phyloP scores from a whole-genome alignment of 768 basidiomycete species.

The Boletus rubescentipes region DNA sequence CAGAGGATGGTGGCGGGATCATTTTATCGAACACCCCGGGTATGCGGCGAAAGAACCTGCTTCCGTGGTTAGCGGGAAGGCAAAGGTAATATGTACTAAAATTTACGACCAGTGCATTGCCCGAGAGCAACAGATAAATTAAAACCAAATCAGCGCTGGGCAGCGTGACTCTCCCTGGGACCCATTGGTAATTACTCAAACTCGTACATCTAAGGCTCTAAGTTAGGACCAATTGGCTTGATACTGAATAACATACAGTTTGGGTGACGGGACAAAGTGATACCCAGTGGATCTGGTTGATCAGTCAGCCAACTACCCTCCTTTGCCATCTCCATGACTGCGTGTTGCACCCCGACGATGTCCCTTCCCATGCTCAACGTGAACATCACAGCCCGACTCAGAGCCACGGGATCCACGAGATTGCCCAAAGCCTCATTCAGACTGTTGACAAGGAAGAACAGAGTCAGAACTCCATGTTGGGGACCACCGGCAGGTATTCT shows the following conservation, averaged over 20 bases:
- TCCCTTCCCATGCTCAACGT: no score
- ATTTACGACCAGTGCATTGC: background rate
- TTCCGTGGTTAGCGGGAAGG: conserved; percentile 1
- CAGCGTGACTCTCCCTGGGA: background rate
- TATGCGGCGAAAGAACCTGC: background rate
- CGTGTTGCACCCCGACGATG: background rate
- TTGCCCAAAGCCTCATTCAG: no score
- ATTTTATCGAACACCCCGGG: conserved; percentile 1
- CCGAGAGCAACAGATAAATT: background rate
- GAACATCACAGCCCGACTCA: no score
- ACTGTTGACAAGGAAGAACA: no score
- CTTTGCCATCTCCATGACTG: conserved; percentile 7
- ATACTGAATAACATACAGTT: no score
- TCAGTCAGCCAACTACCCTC: conserved; percentile 6
- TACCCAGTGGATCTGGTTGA: background rate
- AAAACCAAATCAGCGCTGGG: background rate
- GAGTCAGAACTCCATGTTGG: no score
- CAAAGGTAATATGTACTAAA: background rate
- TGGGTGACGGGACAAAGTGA: conserved; percentile 11
- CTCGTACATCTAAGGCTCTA: conserved; percentile 3
- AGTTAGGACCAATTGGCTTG: no score
- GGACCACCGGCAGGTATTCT: no score
- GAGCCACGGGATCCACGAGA: no score
- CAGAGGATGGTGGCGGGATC: background rate
- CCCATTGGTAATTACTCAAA: background rate